Percentiles rank a stretch among this genome's conserved stretches.
Evolutionary conservation across 176 grass and related monocot species (phyloP).

Genomic region (Carex littledalei): DNA sequence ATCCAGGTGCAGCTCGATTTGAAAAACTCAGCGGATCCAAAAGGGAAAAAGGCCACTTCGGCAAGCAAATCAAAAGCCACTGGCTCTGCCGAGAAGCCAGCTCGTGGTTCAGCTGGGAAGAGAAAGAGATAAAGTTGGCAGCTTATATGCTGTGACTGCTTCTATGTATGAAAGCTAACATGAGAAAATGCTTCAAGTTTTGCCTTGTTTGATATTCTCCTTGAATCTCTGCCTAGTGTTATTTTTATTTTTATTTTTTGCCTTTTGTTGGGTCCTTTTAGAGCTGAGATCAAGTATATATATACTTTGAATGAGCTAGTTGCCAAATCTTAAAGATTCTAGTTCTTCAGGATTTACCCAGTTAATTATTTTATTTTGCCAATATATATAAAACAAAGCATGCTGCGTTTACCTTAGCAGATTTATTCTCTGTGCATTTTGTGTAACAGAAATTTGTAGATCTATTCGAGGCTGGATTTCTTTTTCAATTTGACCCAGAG

Average conservation of each 20-base stretch:
- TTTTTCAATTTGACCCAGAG: too few relatives aligned
- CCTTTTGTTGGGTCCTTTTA: not conserved
- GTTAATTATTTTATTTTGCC: not conserved
- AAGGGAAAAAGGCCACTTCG: constrained; percentile 50
- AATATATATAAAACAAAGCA: not conserved
- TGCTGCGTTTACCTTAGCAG: not conserved
- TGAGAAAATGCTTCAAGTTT: constrained; percentile 23
- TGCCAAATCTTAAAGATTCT: not conserved
- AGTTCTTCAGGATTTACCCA: not conserved
- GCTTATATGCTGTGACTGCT: not conserved
- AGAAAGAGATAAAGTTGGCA: constrained; percentile 49
- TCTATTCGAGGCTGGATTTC: too few relatives aligned
- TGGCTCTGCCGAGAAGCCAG: constrained; percentile 37
- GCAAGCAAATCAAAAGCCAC: constrained; percentile 42
- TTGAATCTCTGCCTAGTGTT: not conserved
- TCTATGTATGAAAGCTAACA: constrained; percentile 14
- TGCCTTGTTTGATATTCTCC: constrained; percentile 25
- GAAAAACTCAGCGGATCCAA: constrained; percentile 44
- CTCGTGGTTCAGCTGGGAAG: constrained; percentile 48
- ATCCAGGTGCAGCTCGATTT: constrained; percentile 89
- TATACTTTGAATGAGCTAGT: constrained; percentile 1
- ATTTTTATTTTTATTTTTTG: not conserved
- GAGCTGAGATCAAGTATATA: not conserved
- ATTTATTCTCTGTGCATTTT: not conserved
- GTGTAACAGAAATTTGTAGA: not conserved